These are phyloP conservation scores for Barnettozyma sucrosica DNA, from an alignment of 805 yeast species.

Conservation along the genomic window DNA sequence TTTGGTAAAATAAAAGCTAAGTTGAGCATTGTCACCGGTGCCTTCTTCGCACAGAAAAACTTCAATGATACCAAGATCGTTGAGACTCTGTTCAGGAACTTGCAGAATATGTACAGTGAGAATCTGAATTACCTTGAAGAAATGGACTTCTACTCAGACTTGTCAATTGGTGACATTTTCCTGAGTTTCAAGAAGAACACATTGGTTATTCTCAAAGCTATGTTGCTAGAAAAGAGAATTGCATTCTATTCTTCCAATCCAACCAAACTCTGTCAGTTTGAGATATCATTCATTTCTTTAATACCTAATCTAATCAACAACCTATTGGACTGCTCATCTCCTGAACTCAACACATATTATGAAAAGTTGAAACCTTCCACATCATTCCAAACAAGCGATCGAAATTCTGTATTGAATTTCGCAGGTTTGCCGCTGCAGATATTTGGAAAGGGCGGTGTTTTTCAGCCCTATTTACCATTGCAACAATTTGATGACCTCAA, in stretches of 20 bases:
- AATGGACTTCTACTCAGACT: conserved; percentile 63
- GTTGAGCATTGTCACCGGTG: conserved; percentile 79
- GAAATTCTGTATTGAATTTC: conserved; percentile 69
- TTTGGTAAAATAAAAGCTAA: conserved; percentile 87
- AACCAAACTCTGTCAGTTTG: conserved; percentile 73
- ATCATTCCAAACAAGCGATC: conserved; percentile 69
- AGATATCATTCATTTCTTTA: conserved; percentile 75
- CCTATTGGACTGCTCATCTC: conserved; percentile 76
- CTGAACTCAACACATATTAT: conserved; percentile 51
- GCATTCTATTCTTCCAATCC: conserved; percentile 76
- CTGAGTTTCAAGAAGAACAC: conserved; percentile 51
- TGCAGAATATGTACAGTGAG: conserved; percentile 38
- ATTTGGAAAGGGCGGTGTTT: conserved; percentile 81
- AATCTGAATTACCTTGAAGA: conserved; percentile 34
- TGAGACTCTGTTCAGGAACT: conserved; percentile 62
- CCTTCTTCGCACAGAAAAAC: conserved; percentile 76
- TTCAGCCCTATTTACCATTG: conserved; percentile 90
- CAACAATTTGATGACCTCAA: conserved; percentile 80
- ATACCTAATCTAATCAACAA: conserved; percentile 75
- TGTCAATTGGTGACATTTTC: conserved; percentile 62
- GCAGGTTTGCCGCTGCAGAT: conserved; percentile 85
- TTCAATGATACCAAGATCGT: conserved; percentile 67
- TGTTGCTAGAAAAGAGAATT: conserved; percentile 68
- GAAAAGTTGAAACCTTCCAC: conserved; percentile 50
- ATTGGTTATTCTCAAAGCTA: conserved; percentile 66